Evolutionary conservation across 2,329 filamentous ascomycete species (phyloP).

Genomic region (Cercospora sesami): DNA sequence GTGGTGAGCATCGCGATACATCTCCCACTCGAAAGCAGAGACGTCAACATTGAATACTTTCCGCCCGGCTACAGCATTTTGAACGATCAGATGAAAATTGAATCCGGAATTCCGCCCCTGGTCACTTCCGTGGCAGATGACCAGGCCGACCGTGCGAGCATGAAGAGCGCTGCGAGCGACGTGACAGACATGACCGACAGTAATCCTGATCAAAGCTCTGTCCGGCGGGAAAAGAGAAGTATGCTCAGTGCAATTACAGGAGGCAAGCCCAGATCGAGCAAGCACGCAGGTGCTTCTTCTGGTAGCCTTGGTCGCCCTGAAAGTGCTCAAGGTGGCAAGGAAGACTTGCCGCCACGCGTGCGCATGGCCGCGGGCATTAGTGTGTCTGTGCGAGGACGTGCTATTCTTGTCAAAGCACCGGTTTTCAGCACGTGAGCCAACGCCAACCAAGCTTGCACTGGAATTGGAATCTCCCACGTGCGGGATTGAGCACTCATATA

Average conservation of each 20-base stretch:
- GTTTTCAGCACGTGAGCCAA: slow-evolving; percentile 41
- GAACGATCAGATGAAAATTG: slow-evolving; percentile 79
- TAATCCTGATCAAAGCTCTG: slow-evolving; percentile 26
- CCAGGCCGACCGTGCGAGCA: slow-evolving; percentile 44
- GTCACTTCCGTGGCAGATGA: slow-evolving; percentile 46
- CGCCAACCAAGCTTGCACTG: neutral
- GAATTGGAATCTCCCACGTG: neutral
- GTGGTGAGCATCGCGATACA: slow-evolving; percentile 83
- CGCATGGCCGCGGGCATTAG: slow-evolving; percentile 51
- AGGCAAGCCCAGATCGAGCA: slow-evolving; percentile 43
- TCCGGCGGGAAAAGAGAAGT: slow-evolving; percentile 36
- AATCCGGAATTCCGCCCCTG: slow-evolving; percentile 56
- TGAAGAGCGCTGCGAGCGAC: slow-evolving; percentile 42
- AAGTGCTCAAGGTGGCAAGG: slow-evolving; percentile 45
- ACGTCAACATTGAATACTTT: slow-evolving; percentile 85
- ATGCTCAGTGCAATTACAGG: slow-evolving; percentile 49
- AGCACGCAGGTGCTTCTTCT: slow-evolving; percentile 41
- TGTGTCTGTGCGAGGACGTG: slow-evolving; percentile 52
- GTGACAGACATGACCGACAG: slow-evolving; percentile 35
- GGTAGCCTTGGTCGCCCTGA: slow-evolving; percentile 43
- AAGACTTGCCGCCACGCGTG: slow-evolving; percentile 46
- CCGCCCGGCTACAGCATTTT: slow-evolving; percentile 71
- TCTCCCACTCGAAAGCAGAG: slow-evolving; percentile 84
- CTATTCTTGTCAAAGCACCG: slow-evolving; percentile 52
- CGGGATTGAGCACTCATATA: neutral